Conservation (phyloP, 139 green algal genomes). For the Chlamydomonas sphaeroides region DNA sequence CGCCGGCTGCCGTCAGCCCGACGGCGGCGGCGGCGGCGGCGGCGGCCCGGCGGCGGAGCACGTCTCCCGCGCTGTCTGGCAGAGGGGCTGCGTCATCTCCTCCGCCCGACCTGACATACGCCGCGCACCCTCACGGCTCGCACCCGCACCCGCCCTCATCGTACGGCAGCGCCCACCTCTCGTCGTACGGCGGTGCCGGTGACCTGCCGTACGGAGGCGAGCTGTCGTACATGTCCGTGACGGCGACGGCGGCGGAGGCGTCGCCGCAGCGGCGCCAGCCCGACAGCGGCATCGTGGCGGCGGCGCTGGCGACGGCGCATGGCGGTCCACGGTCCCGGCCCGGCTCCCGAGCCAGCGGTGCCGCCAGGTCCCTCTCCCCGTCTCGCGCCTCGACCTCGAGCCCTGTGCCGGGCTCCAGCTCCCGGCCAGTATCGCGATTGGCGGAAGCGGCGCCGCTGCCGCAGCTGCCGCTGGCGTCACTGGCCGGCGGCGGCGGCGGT, state of each 20-base stretch:
- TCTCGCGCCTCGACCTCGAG: neutral
- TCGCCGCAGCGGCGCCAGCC: neutral
- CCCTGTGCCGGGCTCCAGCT: neutral
- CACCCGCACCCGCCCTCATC: too few relatives aligned
- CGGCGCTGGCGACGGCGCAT: neutral
- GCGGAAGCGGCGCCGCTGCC: too few relatives aligned
- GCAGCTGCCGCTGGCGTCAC: neutral
- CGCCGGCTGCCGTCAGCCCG: too few relatives aligned
- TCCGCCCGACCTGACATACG: too few relatives aligned
- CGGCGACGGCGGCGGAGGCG: neutral
- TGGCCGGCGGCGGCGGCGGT: too few relatives aligned
- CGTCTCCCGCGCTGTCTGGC: too few relatives aligned
- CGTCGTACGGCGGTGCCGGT: neutral
- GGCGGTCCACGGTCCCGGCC: neutral
- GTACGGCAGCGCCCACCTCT: neutral
- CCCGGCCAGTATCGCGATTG: neutral
- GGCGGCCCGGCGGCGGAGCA: too few relatives aligned
- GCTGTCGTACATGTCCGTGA: too few relatives aligned
- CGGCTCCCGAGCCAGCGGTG: neutral
- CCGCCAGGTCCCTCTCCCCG: neutral
- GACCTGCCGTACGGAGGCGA: too few relatives aligned
- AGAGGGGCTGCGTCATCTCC: too few relatives aligned
- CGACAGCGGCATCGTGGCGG: constrained; percentile 3
- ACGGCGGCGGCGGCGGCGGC: too few relatives aligned
- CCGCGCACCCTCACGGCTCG: too few relatives aligned